These are phyloP conservation scores for Tulasnella sp. DNA, from an alignment of 768 basidiomycete genomes.

Conservation along the genomic window DNA sequence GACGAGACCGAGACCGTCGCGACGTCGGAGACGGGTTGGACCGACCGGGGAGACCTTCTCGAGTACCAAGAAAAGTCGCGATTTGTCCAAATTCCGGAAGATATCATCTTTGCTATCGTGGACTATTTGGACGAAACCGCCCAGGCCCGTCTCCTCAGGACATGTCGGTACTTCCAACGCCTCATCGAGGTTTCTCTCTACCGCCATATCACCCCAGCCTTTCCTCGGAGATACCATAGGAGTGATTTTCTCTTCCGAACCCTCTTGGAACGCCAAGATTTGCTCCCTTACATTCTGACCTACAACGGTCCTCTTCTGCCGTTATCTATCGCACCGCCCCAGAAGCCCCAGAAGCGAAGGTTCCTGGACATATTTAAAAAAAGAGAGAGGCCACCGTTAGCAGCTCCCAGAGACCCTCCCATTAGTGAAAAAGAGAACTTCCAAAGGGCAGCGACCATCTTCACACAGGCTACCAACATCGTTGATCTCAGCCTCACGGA, in stretches of 20 bases:
- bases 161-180: background rate
- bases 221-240: background rate
- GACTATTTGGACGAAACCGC: background rate
- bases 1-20: background rate
- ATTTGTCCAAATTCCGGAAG: background rate
- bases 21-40: background rate
- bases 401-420: background rate
- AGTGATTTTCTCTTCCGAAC: background rate
- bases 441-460: background rate
- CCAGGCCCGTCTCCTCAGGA: background rate
- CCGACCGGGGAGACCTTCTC: background rate
- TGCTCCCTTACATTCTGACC: background rate
- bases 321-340: background rate
- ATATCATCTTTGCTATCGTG: background rate
- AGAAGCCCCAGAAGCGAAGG: background rate
- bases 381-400: background rate
- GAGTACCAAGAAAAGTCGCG: background rate
- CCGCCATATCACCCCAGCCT: background rate
- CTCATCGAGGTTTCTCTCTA: background rate
- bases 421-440: background rate
- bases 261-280: background rate
- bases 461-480: background rate
- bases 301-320: background rate
- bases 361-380: background rate
- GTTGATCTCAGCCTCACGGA: background rate